Conservation (phyloP, 2,329 filamentous ascomycete species). For the Trichophyton benhamiae region DNA sequence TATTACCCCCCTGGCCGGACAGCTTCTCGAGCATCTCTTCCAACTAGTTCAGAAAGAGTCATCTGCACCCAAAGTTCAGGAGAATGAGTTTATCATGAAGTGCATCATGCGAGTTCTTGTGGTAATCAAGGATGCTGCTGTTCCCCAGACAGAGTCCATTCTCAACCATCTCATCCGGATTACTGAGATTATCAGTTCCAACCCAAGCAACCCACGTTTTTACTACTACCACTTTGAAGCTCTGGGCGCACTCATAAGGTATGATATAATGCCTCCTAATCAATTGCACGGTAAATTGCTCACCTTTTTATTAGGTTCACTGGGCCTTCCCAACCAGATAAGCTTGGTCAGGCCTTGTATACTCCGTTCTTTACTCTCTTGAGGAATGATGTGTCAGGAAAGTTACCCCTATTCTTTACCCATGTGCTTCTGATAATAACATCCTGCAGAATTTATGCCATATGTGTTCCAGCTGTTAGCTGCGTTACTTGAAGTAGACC, state of each 20-base stretch:
- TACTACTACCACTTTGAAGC: constrained; percentile 99
- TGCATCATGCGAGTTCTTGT: constrained; percentile 97
- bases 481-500: constrained; percentile 76
- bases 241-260: constrained; percentile 73
- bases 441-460: constrained; percentile 66
- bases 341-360: constrained; percentile 72
- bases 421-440: constrained; percentile 15
- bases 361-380: constrained; percentile 70
- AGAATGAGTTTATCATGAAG: constrained; percentile 97
- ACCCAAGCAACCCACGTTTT: constrained; percentile 94
- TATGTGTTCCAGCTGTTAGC: constrained; percentile 95
- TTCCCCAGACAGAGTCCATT: constrained; percentile 63
- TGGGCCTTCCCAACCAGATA: constrained; percentile 54
- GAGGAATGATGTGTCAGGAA: constrained; percentile 67
- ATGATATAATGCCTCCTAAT: constrained; percentile 14
- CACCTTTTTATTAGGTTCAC: constrained; percentile 40
- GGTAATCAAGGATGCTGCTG: constrained; percentile 73
- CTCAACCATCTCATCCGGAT: constrained; percentile 76
- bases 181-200: constrained; percentile 80
- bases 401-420: constrained; percentile 19
- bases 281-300: constrained; percentile 7
- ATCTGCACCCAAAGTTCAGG: constrained; percentile 83
- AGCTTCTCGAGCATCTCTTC: constrained; percentile 81
- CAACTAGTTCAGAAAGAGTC: constrained; percentile 74
- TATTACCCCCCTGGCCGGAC: constrained; percentile 70